Evolutionary conservation across 2,329 filamentous ascomycete species (phyloP), one percentile per base, ranked within the genome.

Genomic region (Arthrocladium fulminans): DNA sequence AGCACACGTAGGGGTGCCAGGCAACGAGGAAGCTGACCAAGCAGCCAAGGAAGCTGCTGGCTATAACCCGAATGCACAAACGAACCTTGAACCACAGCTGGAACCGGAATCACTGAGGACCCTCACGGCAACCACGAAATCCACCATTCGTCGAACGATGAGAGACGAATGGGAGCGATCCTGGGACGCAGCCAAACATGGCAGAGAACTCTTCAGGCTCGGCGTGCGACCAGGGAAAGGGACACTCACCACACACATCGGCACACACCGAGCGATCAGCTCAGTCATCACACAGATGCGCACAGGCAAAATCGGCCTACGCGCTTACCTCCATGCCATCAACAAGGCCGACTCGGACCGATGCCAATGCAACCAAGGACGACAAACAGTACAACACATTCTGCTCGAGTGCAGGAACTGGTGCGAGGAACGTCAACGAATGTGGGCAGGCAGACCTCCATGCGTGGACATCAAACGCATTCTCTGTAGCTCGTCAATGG

Each of bases 401-500:
- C 51, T 64, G 27, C 59, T 63, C 13, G 58, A 62, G 53, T 63
- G 57, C 51, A 39, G 59, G 45, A 51, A 64, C 47, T 63, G 51
- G 57, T 51, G 39, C 32, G 57, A 62, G 24, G 56, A 63, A 51
- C 47, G 51, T 49, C 48, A 56, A 23, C 17, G 45, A 50, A 57
- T 57, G 54, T 57, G 51, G 54, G 57, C 53, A 59, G 57, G 59
- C 57, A 58, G 52, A 54, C 38, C 48, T 25, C 56, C 51, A 51
- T 59, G 48, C 45, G 38, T 51, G 42, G 50, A 63, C 50, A 58
- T 65, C 52, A 65, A 65, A 48, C 56, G 50, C 43, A 56, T 65
- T 59, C 64, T 65, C 60, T 60, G 54, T 53, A 61, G 55, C 57
- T 56, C 56, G 51, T 46, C 54, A 56, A 63, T 59, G 46, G 58